Base-by-base conservation (phyloP, 2,329 filamentous ascomycete species). In the Dothideomycetes sp. region DNA sequence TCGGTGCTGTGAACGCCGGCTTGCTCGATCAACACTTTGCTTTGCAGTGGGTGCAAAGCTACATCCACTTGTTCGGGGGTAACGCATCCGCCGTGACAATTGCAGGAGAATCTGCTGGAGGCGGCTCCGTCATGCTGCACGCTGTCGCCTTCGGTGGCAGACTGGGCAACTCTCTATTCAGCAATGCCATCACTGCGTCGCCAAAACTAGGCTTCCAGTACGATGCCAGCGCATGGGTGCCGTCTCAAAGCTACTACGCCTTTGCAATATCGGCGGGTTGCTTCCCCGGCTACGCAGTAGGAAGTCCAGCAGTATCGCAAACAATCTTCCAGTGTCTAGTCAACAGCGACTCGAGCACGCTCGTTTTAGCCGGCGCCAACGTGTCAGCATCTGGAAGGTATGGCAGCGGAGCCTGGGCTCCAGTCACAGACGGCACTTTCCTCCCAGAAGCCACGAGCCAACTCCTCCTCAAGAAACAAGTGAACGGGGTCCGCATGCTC, bases 191-290 rank as follows among this genome's bases (percentile, higher is more conserved):
- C 19, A 54, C 66, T 2, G 60, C 62, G 1, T 68, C 62, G 7
- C 72, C 73, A 2, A 77, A 72, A 46, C 60, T 73, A 8, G 70
- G 73, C 0, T 67, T 68, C 39, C 69, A 75, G 45, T 74, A 73
- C 50, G 58, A 56, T 11, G 73, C 68, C 47, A 59, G 66, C 36
- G 67, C 65, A 12, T 58, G 55, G 24, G 51, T 65, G 10, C 66
- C 69, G 0, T 60, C 66, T 3, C 54, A 62, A 12, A 50, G 61
- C 4, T 74, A 72, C 44, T 59, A 66, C 36, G 56, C 57, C 1
- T 66, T 73, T 43, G 66, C 62, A 0, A 45, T 49, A 3, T 46
- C 55, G 11, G 63, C 59, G 1, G 65, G 64, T 1, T 72, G 68
- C 41, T 47, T 52, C n/a, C 49, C 47, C 3, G 42, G 43, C 11